Evolutionary conservation across 306 rosid species (phyloP).

Genomic region (Sesbania bispinosa): DNA sequence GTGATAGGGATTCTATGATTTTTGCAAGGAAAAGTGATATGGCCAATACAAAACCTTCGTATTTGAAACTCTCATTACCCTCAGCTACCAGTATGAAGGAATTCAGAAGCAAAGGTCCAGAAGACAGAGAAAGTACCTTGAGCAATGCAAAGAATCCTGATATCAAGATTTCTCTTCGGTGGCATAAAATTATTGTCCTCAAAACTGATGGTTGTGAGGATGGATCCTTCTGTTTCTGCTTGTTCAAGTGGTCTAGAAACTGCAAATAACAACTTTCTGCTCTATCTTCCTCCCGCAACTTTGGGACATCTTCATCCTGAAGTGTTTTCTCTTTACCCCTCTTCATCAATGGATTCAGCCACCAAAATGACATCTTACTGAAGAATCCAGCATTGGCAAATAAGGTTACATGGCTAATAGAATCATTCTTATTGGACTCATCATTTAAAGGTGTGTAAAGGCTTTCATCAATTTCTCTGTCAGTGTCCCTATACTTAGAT

Average conservation of each 20-base stretch:
- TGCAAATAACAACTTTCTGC: conserved; percentile 63
- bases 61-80: conserved; percentile 66
- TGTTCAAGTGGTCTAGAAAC: conserved; percentile 52
- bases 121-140: conserved; percentile 58
- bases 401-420: conserved; percentile 34
- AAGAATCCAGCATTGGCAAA: conserved; percentile 67
- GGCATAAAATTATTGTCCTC: conserved; percentile 54
- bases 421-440: conserved; percentile 35
- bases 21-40: conserved; percentile 55
- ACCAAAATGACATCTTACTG: conserved; percentile 61
- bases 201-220: conserved; percentile 55
- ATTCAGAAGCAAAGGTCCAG: conserved; percentile 84
- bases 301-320: conserved; percentile 63
- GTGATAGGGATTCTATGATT: conserved; percentile 64
- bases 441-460: conserved; percentile 66
- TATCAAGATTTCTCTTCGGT: conserved; percentile 57
- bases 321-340: conserved; percentile 64
- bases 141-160: conserved; percentile 83
- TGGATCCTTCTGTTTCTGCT: conserved; percentile 40
- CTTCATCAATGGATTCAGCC: conserved; percentile 85
- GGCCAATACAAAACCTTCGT: conserved; percentile 72
- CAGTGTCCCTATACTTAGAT: conserved; percentile 10
- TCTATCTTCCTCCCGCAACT: conserved; percentile 56
- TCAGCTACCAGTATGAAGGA: conserved; percentile 78
- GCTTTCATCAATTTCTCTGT: conserved; percentile 35